These are phyloP conservation scores for Parmelia sp. DNA, from an alignment of 495 filamentous ascomycete species.

Conservation along the genomic window DNA sequence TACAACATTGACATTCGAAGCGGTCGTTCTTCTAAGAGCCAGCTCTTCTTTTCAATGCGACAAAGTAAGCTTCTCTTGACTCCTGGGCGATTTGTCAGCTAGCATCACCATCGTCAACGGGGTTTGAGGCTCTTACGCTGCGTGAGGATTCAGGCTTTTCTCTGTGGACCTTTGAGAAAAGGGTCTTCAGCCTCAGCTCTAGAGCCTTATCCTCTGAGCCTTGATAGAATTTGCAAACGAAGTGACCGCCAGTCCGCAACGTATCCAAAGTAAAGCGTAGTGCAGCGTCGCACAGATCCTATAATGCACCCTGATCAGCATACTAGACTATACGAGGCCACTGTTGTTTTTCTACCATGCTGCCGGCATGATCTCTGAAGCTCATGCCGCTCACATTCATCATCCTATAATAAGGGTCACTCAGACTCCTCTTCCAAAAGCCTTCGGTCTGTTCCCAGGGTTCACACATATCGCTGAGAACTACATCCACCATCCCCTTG, in stretches of 20 bases:
- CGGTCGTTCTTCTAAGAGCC: constrained; percentile 37
- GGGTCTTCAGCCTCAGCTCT: constrained; percentile 59
- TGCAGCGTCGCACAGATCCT: constrained; percentile 87
- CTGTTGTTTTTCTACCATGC: constrained; percentile 62
- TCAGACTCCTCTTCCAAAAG: constrained; percentile 78
- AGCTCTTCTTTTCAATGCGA: constrained; percentile 59
- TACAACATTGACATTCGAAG: constrained; percentile 24
- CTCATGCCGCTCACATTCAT: constrained; percentile 92
- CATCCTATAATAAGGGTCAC: constrained; percentile 92
- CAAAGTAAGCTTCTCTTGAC: constrained; percentile 83
- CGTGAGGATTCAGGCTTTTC: constrained; percentile 89
- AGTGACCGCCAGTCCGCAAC: constrained; percentile 73
- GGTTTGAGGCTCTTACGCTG: constrained; percentile 51
- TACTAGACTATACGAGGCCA: not conserved
- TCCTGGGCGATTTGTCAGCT: constrained; percentile 51
- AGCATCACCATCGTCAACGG: not conserved
- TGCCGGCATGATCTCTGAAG: constrained; percentile 85
- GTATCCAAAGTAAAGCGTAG: constrained; percentile 77
- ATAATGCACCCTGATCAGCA: not conserved
- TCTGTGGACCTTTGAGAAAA: constrained; percentile 73
- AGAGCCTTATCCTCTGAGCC: constrained; percentile 75
- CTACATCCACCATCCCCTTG: constrained; percentile 72
- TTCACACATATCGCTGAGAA: constrained; percentile 97
- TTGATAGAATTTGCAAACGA: constrained; percentile 97
- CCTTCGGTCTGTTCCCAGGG: constrained; percentile 79